Conservation (phyloP, 164 flowering plant species). For the Saururus chinensis region DNA sequence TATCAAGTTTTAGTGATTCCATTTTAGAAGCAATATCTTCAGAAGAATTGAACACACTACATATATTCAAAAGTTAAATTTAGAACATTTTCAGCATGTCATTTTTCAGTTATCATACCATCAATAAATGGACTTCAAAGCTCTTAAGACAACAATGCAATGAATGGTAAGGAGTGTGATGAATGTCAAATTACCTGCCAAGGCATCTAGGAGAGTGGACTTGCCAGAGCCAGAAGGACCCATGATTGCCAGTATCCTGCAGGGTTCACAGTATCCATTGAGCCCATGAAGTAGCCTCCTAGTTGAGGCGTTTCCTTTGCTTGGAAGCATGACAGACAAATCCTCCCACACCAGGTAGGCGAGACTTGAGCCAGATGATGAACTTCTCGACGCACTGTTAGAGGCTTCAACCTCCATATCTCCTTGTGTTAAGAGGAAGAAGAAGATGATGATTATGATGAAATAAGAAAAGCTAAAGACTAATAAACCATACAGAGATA, state of each 20-base stretch:
- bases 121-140: background rate
- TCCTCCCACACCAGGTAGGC: slow-evolving; percentile 54
- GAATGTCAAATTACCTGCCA: slow-evolving; percentile 37
- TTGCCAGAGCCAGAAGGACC: slow-evolving; percentile 51
- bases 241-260: slow-evolving; percentile 41
- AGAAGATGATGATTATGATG: background rate
- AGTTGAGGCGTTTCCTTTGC: slow-evolving; percentile 35
- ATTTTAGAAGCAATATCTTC: no score
- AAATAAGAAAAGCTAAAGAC: background rate
- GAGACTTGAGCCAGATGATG: background rate
- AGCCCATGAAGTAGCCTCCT: slow-evolving; percentile 45
- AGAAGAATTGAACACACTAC: no score
- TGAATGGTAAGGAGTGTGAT: background rate
- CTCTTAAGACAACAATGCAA: background rate
- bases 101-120: no score
- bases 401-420: background rate
- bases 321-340: slow-evolving; percentile 43
- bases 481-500: background rate
- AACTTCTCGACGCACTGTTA: background rate
- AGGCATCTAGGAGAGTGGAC: slow-evolving; percentile 41
- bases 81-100: no score
- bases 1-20: no score
- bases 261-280: slow-evolving; percentile 34
- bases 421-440: background rate
- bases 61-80: no score